phyloP scores from a whole-genome alignment of 495 filamentous ascomycete genomes.

The Penicilliopsis zonata region DNA sequence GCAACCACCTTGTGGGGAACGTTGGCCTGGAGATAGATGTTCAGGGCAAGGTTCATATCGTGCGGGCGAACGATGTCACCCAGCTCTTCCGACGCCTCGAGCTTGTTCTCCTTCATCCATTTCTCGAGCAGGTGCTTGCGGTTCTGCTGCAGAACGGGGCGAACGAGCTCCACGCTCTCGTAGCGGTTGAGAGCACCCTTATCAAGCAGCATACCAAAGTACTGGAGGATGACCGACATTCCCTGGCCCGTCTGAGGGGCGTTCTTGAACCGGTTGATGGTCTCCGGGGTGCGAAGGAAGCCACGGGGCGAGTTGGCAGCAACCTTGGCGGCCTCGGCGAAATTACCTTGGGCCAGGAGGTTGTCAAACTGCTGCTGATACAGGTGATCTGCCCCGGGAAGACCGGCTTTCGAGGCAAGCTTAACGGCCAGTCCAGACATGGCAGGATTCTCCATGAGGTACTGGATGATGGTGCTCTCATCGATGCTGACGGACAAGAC shows the following conservation, averaged over 20 bases:
- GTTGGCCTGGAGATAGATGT: conserved; percentile 79
- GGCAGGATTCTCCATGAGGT: conserved; percentile 89
- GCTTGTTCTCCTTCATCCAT: conserved; percentile 91
- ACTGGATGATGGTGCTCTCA: conserved; percentile 81
- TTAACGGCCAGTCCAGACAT: conserved; percentile 86
- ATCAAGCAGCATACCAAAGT: conserved; percentile 94
- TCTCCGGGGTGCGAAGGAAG: conserved; percentile 85
- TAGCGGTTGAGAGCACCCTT: conserved; percentile 86
- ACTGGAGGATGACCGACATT: conserved; percentile 89
- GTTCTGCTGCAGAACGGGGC: conserved; percentile 83
- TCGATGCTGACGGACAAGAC: conserved; percentile 88
- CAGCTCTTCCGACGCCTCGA: conserved; percentile 89
- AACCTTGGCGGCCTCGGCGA: conserved; percentile 80
- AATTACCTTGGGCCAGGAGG: conserved; percentile 63
- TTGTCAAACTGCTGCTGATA: conserved; percentile 89
- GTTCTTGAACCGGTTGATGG: conserved; percentile 88
- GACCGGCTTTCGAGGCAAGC: conserved; percentile 83
- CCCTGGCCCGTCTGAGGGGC: conserved; percentile 58
- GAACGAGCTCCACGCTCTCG: conserved; percentile 87
- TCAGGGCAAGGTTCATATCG: conserved; percentile 73
- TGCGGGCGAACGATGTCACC: conserved; percentile 87
- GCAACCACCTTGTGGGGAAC: conserved; percentile 87
- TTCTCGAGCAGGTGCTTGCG: conserved; percentile 95
- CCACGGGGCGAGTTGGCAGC: conserved; percentile 94
- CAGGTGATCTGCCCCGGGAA: conserved; percentile 90